A percentile compares a stretch with the other conserved stretches of the same genome.
Evolutionary conservation across 2,329 filamentous ascomycete species (phyloP).

Genomic region (Epichloe sp.): DNA sequence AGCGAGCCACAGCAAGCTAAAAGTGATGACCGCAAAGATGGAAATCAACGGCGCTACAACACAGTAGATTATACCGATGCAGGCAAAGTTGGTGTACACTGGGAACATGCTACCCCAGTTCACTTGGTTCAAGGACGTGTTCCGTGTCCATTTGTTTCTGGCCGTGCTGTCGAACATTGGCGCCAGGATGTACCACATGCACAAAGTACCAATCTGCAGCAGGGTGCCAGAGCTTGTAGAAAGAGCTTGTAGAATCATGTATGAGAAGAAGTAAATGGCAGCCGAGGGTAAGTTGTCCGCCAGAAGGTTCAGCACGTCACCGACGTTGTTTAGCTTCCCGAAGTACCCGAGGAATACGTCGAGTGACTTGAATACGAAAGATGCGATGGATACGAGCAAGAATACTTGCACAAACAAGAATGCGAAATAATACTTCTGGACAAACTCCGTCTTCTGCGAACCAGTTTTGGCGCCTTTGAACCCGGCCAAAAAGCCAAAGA

Average conservation of each 20-base stretch:
- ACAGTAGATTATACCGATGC: conserved; percentile 80
- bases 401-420: conserved; percentile 95
- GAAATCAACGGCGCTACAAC: conserved; percentile 83
- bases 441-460: conserved; percentile 63
- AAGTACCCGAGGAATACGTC: conserved; percentile 45
- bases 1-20: conserved; percentile 81
- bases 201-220: conserved; percentile 65
- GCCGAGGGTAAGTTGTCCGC: conserved; percentile 72
- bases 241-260: conserved; percentile 90
- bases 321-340: conserved; percentile 36
- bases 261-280: conserved; percentile 96
- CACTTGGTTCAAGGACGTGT: conserved; percentile 64
- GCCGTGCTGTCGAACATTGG: conserved; percentile 73
- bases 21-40: conserved; percentile 86
- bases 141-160: conserved; percentile 70
- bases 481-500: conserved; percentile 59
- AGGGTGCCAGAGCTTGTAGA: conserved; percentile 83
- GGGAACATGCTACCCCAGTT: conserved; percentile 93
- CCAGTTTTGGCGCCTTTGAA: conserved; percentile 75
- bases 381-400: conserved; percentile 77
- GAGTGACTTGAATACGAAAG: conserved; percentile 53
- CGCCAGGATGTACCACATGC: conserved; percentile 71
- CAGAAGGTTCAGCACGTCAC: conserved; percentile 55
- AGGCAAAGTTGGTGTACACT: conserved; percentile 91
- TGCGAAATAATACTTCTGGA: conserved; percentile 84